Evolutionary conservation across 768 basidiomycete species (phyloP).

Genomic region (Tulasnella sp.): DNA sequence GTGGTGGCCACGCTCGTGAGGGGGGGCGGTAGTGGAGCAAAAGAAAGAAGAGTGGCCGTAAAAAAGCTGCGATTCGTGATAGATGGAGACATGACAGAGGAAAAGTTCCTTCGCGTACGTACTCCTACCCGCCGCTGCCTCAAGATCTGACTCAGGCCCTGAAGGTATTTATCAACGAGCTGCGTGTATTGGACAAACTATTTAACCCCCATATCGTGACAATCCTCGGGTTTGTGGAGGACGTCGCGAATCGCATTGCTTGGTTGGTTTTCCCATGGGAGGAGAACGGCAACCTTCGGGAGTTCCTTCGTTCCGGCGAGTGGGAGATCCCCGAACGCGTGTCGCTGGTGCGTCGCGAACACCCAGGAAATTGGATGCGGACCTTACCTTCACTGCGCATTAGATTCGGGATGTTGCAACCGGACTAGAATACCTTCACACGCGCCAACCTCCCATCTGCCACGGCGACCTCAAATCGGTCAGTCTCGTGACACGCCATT

Average conservation of each 20-base stretch:
- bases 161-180: background rate
- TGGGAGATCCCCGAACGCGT: background rate
- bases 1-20: background rate
- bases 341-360: background rate
- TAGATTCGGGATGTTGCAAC: background rate
- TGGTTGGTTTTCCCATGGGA: background rate
- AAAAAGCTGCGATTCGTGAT: background rate
- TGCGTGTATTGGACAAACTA: background rate
- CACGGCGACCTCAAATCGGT: background rate
- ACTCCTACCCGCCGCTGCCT: background rate
- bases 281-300: background rate
- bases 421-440: background rate
- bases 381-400: too few relatives aligned
- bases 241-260: background rate
- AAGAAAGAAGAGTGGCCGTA: background rate
- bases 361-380: background rate
- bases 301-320: background rate
- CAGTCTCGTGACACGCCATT: background rate
- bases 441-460: background rate
- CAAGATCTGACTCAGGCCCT: background rate
- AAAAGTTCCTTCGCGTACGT: background rate
- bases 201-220: background rate
- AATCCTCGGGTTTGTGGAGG: background rate
- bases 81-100: background rate
- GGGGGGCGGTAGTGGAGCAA: background rate